phyloP scores from a whole-genome alignment of 495 filamentous ascomycete species.

The Glutinoglossum americanum region DNA sequence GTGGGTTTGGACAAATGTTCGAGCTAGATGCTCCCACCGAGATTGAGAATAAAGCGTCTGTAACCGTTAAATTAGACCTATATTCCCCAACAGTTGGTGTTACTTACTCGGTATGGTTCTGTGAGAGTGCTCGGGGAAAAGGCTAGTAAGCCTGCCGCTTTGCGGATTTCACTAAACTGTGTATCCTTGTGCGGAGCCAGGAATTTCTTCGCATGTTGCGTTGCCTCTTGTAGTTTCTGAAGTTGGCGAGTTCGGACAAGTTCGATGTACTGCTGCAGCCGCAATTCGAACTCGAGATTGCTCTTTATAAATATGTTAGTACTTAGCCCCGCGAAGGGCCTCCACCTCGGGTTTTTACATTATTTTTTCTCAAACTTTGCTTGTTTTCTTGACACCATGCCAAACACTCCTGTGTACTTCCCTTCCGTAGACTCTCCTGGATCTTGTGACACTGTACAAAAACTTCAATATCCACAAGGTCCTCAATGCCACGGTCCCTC shows the following conservation, averaged over 20 bases:
- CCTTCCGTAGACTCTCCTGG: conserved; percentile 40
- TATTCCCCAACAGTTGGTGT: background rate
- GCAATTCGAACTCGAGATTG: conserved; percentile 78
- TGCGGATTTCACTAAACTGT: conserved; percentile 43
- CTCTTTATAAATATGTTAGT: conserved; percentile 26
- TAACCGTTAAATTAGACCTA: background rate
- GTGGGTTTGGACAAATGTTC: conserved; percentile 68
- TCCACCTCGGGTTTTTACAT: conserved; percentile 27
- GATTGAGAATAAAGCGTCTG: conserved; percentile 49
- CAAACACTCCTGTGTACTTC: conserved; percentile 58
- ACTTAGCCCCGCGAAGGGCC: background rate
- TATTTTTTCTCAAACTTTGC: conserved; percentile 61
- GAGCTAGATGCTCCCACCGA: conserved; percentile 58
- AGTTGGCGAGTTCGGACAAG: conserved; percentile 43
- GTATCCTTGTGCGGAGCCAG: conserved; percentile 43
- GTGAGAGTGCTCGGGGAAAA: conserved; percentile 36
- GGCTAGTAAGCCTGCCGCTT: conserved; percentile 64
- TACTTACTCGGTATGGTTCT: conserved; percentile 41
- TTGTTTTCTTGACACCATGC: conserved; percentile 87
- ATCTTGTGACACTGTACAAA: conserved; percentile 69
- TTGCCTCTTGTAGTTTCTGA: conserved; percentile 48
- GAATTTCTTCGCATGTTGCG: conserved; percentile 58
- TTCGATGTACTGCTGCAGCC: conserved; percentile 92
- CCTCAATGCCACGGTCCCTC: conserved; percentile 43
- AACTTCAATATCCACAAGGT: conserved; percentile 72